Percentiles rank a stretch among this genome's conserved stretches.
Evolutionary conservation across 106 monocot genomes (phyloP).

Genomic region (Xerophyta viscosa): DNA sequence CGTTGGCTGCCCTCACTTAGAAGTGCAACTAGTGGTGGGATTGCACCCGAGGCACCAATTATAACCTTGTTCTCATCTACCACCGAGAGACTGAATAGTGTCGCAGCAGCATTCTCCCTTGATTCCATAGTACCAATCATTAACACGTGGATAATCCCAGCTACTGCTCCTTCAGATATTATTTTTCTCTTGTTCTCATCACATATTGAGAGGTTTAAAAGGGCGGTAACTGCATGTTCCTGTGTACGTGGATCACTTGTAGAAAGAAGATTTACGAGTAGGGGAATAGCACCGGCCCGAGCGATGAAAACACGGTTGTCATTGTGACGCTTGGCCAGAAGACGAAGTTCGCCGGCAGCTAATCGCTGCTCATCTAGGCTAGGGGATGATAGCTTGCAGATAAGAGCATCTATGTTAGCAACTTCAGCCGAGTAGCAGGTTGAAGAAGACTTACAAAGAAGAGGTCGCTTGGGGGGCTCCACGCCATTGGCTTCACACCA

Average conservation of each 20-base stretch:
- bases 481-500: conserved; percentile 63
- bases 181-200: conserved; percentile 53
- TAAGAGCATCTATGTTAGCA: conserved; percentile 47
- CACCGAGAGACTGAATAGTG: conserved; percentile 46
- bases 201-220: conserved; percentile 56
- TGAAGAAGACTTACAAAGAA: conserved; percentile 21
- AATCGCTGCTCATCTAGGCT: conserved; percentile 32
- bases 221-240: conserved; percentile 64
- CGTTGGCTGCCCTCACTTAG: conserved; percentile 42
- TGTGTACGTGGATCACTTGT: conserved; percentile 31
- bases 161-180: conserved; percentile 29
- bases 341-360: conserved; percentile 58
- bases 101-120: conserved; percentile 51
- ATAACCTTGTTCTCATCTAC: conserved; percentile 55
- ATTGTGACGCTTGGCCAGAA: conserved; percentile 45
- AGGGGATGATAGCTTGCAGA: conserved; percentile 32
- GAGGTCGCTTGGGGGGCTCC: conserved; percentile 46
- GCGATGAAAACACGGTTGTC: conserved; percentile 57
- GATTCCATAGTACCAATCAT: conserved; percentile 44
- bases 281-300: conserved; percentile 49
- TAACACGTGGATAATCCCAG: conserved; percentile 36
- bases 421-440: conserved; percentile 36
- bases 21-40: conserved; percentile 50
- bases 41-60: conserved; percentile 43
- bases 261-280: conserved; percentile 29